phyloP scores from a whole-genome alignment of 768 basidiomycete species.

The Austroboletus eburneus region DNA sequence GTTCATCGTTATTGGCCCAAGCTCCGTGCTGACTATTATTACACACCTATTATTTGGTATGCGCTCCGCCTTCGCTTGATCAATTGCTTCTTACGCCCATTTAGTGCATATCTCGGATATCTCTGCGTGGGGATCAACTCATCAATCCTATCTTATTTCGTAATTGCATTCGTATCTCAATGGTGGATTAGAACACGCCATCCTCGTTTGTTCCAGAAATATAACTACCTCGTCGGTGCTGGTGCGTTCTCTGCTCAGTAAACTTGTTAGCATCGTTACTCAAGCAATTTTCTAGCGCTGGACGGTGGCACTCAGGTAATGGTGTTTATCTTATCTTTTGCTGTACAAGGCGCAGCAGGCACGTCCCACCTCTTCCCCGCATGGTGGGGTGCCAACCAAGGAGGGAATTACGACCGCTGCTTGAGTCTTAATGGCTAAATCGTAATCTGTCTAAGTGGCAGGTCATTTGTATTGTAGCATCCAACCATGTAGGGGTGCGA shows the following conservation, averaged over 20 bases:
- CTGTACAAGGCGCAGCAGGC: constrained; percentile 50
- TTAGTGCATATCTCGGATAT: constrained; percentile 29
- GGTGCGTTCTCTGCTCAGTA: constrained; percentile 25
- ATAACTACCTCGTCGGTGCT: constrained; percentile 65
- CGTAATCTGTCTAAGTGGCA: not conserved
- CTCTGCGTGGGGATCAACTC: constrained; percentile 57
- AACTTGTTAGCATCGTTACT: not conserved
- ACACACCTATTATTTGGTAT: constrained; percentile 18
- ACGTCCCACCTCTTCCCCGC: constrained; percentile 45
- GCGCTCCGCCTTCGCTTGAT: not conserved
- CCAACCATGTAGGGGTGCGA: too few relatives aligned
- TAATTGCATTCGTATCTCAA: constrained; percentile 56
- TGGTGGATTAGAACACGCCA: constrained; percentile 53
- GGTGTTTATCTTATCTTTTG: constrained; percentile 50
- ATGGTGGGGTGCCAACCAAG: constrained; percentile 59
- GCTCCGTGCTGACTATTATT: constrained; percentile 26
- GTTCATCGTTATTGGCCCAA: constrained; percentile 35
- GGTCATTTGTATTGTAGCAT: not conserved
- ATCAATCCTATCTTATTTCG: constrained; percentile 40
- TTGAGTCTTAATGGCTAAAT: constrained; percentile 12
- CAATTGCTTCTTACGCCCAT: not conserved
- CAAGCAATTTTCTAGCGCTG: constrained; percentile 22
- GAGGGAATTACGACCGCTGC: constrained; percentile 36
- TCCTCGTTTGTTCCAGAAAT: constrained; percentile 64
- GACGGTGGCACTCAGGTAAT: constrained; percentile 46